These are phyloP conservation scores for Phialemonium atrogriseum DNA, from an alignment of 2,329 filamentous ascomycete species.

Conservation along the genomic window DNA sequence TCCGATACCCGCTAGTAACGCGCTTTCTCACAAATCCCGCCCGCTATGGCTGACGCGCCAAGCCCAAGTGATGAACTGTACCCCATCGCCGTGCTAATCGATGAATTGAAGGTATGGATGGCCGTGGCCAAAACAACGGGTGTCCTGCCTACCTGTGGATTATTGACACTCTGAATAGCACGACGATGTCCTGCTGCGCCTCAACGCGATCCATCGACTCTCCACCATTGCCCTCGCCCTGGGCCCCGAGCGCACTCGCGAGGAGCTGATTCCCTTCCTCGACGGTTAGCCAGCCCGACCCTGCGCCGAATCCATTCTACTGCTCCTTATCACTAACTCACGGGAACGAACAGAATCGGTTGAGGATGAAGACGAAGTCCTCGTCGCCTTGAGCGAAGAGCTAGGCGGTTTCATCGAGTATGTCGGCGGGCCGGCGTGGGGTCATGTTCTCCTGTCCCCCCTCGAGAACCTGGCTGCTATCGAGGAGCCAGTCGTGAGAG, in stretches of 20 bases:
- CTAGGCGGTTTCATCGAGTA: constrained; percentile 96
- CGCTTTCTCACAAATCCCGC: constrained; percentile 9
- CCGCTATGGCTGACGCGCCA: constrained; percentile 75
- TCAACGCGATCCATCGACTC: constrained; percentile 97
- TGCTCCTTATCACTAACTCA: constrained; percentile 18
- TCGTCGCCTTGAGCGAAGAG: constrained; percentile 95
- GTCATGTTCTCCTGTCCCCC: constrained; percentile 91
- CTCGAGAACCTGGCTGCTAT: constrained; percentile 97
- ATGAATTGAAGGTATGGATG: constrained; percentile 84
- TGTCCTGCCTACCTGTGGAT: background rate
- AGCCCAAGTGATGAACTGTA: constrained; percentile 97
- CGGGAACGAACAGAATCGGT: constrained; percentile 67
- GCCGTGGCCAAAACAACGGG: background rate
- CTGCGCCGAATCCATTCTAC: constrained; percentile 7
- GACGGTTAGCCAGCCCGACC: constrained; percentile 63
- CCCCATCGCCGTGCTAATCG: constrained; percentile 98
- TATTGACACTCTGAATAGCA: constrained; percentile 50
- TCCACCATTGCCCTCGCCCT: constrained; percentile 96
- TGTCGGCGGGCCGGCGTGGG: constrained; percentile 87
- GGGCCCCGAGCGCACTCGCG: constrained; percentile 90
- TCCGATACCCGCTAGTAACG: background rate
- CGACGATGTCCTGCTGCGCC: constrained; percentile 93
- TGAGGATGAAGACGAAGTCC: constrained; percentile 96
- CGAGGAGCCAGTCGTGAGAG: constrained; percentile 92
- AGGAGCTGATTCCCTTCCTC: constrained; percentile 97